phyloP scores from a whole-genome alignment of 2,329 filamentous ascomycete genomes.

The Aureobasidium pullulans region DNA sequence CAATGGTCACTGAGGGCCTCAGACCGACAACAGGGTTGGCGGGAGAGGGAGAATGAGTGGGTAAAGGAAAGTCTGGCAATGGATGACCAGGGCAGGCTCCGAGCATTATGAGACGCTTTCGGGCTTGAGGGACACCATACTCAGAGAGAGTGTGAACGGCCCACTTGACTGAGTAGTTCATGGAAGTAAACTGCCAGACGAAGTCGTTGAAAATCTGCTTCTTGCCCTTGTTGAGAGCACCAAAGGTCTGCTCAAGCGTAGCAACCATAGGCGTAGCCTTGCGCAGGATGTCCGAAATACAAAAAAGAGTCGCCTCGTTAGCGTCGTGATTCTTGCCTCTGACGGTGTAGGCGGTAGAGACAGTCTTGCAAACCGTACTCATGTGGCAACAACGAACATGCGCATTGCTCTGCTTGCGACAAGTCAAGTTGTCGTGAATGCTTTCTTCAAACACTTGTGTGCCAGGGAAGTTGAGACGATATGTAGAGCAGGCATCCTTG shows the following conservation, averaged over 20 bases:
- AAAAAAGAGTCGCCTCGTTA: constrained; percentile 54
- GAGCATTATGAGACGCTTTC: constrained; percentile 45
- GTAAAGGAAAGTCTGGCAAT: constrained; percentile 57
- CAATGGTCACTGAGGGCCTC: constrained; percentile 34
- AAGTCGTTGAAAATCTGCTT: constrained; percentile 51
- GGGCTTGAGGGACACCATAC: constrained; percentile 43
- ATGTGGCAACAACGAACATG: constrained; percentile 46
- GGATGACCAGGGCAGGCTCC: constrained; percentile 59
- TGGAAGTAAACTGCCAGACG: constrained; percentile 55
- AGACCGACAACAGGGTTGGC: constrained; percentile 20
- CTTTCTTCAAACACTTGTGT: constrained; percentile 17
- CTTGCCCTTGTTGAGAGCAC: constrained; percentile 48
- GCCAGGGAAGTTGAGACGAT: constrained; percentile 50
- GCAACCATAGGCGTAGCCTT: constrained; percentile 58
- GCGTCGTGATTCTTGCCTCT: constrained; percentile 53
- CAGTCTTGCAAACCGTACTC: constrained; percentile 71
- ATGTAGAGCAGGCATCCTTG: constrained; percentile 49
- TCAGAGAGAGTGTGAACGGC: constrained; percentile 46
- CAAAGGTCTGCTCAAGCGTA: constrained; percentile 73
- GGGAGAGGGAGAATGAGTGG: constrained; percentile 19
- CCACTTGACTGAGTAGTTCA: constrained; percentile 66
- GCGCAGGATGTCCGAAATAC: constrained; percentile 46
- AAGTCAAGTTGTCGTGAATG: neutral
- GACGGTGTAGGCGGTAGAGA: constrained; percentile 62
- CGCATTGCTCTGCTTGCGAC: neutral